These are phyloP conservation scores for Punica granatum DNA, from an alignment of 345 rosid species.

Conservation along the genomic window DNA sequence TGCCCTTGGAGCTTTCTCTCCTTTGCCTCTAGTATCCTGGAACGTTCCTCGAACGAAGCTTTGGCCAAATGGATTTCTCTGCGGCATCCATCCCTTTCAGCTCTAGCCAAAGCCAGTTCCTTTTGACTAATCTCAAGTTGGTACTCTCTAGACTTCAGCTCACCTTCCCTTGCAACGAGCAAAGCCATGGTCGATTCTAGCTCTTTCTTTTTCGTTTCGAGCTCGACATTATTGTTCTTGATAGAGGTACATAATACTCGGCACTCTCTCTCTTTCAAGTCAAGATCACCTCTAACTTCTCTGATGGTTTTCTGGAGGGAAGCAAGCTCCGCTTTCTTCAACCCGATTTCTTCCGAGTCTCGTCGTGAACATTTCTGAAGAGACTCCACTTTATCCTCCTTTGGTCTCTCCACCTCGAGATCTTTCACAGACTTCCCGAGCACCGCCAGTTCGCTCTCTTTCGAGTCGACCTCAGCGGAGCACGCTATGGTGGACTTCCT, in stretches of 20 bases:
- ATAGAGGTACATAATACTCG: not conserved
- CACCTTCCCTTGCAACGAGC: not conserved
- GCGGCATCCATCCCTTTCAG: not conserved
- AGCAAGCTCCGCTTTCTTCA: not conserved
- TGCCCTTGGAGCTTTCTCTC: not conserved
- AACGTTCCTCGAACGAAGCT: not conserved
- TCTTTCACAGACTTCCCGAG: not conserved
- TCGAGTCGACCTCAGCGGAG: not conserved
- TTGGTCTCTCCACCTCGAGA: not conserved
- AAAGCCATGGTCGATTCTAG: not conserved
- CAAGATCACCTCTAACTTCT: not conserved
- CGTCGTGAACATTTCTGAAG: not conserved
- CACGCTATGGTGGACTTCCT: not conserved
- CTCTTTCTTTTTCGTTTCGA: not conserved
- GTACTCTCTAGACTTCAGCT: not conserved
- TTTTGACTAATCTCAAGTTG: not conserved
- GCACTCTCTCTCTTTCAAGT: not conserved
- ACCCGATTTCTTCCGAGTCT: not conserved
- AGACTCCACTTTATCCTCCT: not conserved
- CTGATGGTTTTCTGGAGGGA: not conserved
- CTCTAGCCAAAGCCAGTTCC: not conserved
- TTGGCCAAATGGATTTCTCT: not conserved
- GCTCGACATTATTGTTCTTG: not conserved
- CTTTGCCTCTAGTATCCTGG: not conserved
- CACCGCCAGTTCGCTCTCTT: not conserved